These are phyloP conservation scores for Apiospora malaysiana DNA, from an alignment of 2,329 filamentous ascomycete genomes.

Conservation along the genomic window DNA sequence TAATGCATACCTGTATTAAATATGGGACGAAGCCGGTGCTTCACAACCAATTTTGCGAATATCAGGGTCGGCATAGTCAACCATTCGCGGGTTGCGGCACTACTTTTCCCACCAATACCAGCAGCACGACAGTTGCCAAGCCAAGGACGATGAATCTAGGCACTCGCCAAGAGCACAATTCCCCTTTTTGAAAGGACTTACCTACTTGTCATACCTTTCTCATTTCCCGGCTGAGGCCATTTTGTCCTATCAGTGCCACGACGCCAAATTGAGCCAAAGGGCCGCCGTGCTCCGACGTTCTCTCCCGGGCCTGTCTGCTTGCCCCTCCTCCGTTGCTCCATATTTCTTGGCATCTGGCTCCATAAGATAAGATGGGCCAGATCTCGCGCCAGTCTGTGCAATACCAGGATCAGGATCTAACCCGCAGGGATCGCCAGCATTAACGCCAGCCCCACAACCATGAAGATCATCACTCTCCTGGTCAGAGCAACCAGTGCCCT, in stretches of 20 bases:
- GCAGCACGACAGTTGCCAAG: background rate
- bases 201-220: background rate
- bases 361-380: background rate
- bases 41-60: background rate
- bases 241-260: background rate
- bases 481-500: conserved; percentile 26
- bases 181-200: background rate
- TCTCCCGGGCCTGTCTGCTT: background rate
- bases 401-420: too few species aligned
- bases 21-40: too few species aligned
- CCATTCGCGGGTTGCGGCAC: background rate
- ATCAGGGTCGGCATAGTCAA: background rate
- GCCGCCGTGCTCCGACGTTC: background rate
- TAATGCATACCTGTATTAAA: too few species aligned
- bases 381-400: conserved; percentile 8
- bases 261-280: background rate
- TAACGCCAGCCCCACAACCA: background rate
- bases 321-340: background rate
- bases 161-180: background rate
- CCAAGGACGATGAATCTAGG: background rate
- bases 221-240: background rate
- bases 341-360: background rate
- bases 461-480: conserved; percentile 22
- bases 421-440: background rate
- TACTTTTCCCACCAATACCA: conserved; percentile 18